phyloP scores from a whole-genome alignment of 176 grass and related monocot species.

The Eleusine coracana region DNA sequence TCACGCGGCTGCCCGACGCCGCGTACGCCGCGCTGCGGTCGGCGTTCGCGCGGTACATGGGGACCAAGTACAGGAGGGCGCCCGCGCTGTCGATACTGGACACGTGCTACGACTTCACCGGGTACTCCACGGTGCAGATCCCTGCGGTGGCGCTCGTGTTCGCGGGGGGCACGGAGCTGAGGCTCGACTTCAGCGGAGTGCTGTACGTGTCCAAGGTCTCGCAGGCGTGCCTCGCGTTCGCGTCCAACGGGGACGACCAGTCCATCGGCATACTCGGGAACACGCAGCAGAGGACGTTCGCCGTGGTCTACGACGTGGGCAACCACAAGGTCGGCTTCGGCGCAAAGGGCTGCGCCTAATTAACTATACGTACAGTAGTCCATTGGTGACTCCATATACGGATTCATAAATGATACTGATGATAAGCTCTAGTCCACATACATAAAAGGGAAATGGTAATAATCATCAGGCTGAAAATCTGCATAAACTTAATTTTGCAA shows the following conservation, averaged over 20 bases:
- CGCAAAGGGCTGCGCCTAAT: constrained; percentile 56
- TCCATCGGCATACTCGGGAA: constrained; percentile 68
- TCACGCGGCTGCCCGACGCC: constrained; percentile 65
- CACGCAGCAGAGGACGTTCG: constrained; percentile 71
- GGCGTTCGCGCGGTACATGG: constrained; percentile 53
- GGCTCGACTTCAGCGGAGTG: constrained; percentile 57
- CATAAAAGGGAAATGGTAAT: neutral
- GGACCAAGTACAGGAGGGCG: constrained; percentile 46
- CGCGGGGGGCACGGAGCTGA: constrained; percentile 46
- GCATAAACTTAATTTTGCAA: too few relatives aligned
- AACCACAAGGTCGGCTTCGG: constrained; percentile 68
- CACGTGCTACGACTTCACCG: constrained; percentile 90
- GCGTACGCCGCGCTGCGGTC: constrained; percentile 58
- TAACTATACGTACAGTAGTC: neutral
- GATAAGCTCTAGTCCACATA: neutral
- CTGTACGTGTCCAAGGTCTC: constrained; percentile 57
- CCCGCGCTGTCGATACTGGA: constrained; percentile 68
- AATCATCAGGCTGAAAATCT: neutral
- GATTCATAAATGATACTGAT: neutral
- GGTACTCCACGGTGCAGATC: constrained; percentile 39
- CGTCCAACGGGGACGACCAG: constrained; percentile 48
- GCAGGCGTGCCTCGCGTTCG: constrained; percentile 82
- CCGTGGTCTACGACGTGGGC: constrained; percentile 73
- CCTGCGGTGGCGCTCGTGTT: constrained; percentile 68
- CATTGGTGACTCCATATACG: neutral